Conservation (phyloP, 208 protist species). For the Herpetomonas samuelpessoai region DNA sequence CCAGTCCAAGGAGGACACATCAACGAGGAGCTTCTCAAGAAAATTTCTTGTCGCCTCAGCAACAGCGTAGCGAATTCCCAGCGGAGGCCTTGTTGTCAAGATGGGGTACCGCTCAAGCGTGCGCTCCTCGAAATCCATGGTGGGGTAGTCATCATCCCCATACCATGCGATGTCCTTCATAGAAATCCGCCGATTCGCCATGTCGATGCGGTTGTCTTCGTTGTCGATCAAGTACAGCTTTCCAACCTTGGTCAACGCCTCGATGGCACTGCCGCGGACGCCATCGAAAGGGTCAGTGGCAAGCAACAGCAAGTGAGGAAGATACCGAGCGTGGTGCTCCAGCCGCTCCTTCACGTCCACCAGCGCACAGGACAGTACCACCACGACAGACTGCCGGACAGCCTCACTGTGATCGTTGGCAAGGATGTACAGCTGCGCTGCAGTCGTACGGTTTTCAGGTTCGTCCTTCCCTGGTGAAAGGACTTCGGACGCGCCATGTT, state of each 20-base stretch:
- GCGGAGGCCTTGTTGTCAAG: conserved; percentile 49
- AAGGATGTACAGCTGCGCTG: conserved; percentile 63
- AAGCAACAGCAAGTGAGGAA: conserved; percentile 81
- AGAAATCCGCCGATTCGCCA: conserved; percentile 71
- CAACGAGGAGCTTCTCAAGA: conserved; percentile 58
- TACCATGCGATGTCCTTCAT: conserved; percentile 94
- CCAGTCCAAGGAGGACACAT: conserved; percentile 86
- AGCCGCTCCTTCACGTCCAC: conserved; percentile 80
- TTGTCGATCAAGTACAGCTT: conserved; percentile 86
- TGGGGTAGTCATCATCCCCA: conserved; percentile 85
- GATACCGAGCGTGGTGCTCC: conserved; percentile 72
- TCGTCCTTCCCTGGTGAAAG: conserved; percentile 68
- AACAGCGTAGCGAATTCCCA: conserved; percentile 80
- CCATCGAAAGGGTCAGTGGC: conserved; percentile 62
- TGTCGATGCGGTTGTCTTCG: conserved; percentile 86
- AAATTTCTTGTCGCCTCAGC: conserved; percentile 66
- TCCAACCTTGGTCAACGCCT: conserved; percentile 56
- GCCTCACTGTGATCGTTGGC: conserved; percentile 80
- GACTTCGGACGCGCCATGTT: conserved; percentile 67
- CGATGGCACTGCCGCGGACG: conserved; percentile 42
- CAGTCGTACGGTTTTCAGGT: conserved; percentile 49
- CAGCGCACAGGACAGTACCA: conserved; percentile 55
- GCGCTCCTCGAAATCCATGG: conserved; percentile 36
- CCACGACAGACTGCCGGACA: conserved; percentile 55
- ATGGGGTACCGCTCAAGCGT: conserved; percentile 24